A percentile compares a stretch with the other conserved stretches of the same genome.
phyloP scores from a whole-genome alignment of 768 basidiomycete species.

The Naganishia onofrii region DNA sequence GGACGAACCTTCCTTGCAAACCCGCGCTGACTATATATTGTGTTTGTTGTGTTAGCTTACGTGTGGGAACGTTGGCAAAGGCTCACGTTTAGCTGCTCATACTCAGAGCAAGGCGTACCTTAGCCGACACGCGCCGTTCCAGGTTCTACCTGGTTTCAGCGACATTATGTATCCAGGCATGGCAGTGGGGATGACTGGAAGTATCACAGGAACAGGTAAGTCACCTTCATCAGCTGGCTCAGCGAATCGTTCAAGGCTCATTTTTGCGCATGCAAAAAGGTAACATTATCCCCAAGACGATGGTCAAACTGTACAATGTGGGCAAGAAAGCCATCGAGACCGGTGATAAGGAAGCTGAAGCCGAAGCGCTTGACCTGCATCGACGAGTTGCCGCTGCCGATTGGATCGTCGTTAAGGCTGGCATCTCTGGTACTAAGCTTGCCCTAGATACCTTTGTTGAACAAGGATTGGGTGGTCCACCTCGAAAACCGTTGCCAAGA shows the following conservation, averaged over 20 bases:
- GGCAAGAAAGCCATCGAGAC: constrained; percentile 46
- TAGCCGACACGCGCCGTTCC: constrained; percentile 44
- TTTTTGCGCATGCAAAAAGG: constrained; percentile 32
- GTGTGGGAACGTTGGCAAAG: constrained; percentile 79
- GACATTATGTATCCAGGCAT: constrained; percentile 67
- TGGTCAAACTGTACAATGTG: constrained; percentile 51
- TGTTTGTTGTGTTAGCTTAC: constrained; percentile 59
- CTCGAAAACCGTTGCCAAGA: constrained; percentile 49
- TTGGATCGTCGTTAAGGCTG: constrained; percentile 52
- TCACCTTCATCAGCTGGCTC: not conserved
- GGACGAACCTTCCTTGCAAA: too few relatives aligned
- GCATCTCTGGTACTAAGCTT: constrained; percentile 52
- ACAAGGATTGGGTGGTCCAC: constrained; percentile 49
- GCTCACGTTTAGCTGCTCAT: constrained; percentile 67
- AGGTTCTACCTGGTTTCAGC: constrained; percentile 70
- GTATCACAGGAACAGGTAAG: constrained; percentile 59
- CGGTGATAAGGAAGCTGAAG: constrained; percentile 44
- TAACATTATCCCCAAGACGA: constrained; percentile 54
- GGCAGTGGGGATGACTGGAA: constrained; percentile 63
- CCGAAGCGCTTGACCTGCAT: constrained; percentile 51
- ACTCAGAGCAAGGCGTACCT: constrained; percentile 52
- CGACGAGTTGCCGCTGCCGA: constrained; percentile 52
- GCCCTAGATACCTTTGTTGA: constrained; percentile 50
- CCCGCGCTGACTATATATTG: not conserved
- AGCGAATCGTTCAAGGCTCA: not conserved